These are phyloP conservation scores for Alternaria infectoria DNA, from an alignment of 2,329 filamentous ascomycete genomes.

Conservation along the genomic window DNA sequence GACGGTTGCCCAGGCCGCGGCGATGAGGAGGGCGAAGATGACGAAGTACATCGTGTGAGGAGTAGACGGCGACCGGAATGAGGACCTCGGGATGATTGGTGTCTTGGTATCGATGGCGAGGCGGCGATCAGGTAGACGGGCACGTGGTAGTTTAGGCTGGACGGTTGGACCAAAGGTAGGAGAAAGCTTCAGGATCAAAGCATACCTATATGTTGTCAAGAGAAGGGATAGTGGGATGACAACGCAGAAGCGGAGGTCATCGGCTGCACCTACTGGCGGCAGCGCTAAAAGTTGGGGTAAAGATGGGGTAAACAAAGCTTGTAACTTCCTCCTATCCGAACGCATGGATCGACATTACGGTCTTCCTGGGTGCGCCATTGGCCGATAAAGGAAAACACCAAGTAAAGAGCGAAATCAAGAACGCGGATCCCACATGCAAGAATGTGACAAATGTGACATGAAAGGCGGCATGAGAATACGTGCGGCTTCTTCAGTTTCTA, in stretches of 20 bases:
- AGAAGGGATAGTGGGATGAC: not conserved
- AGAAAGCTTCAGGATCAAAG: not conserved
- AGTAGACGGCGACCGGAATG: too few species aligned
- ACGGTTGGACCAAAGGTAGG: not conserved
- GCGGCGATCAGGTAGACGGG: not conserved
- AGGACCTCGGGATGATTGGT: too few species aligned
- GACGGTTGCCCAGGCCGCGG: constrained; percentile 21
- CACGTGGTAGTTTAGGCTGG: not conserved
- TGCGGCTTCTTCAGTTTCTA: too few species aligned
- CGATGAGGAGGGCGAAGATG: constrained; percentile 23
- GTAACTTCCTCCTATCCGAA: not conserved
- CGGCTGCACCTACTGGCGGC: not conserved
- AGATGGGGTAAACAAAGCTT: not conserved
- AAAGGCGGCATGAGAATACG: too few species aligned
- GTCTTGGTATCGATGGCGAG: too few species aligned
- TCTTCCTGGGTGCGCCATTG: not conserved
- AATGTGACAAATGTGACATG: too few species aligned
- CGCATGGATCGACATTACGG: not conserved
- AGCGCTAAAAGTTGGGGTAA: not conserved
- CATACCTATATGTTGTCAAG: not conserved
- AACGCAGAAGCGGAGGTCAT: not conserved
- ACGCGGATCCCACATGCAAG: too few species aligned
- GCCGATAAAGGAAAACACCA: too few species aligned
- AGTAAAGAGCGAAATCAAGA: too few species aligned
- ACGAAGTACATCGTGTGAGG: constrained; percentile 12